A percentile compares a stretch with the other conserved stretches of the same genome.
phyloP scores from a whole-genome alignment of 192 early-diverging fungal genomes.

The Coemansia sp. region DNA sequence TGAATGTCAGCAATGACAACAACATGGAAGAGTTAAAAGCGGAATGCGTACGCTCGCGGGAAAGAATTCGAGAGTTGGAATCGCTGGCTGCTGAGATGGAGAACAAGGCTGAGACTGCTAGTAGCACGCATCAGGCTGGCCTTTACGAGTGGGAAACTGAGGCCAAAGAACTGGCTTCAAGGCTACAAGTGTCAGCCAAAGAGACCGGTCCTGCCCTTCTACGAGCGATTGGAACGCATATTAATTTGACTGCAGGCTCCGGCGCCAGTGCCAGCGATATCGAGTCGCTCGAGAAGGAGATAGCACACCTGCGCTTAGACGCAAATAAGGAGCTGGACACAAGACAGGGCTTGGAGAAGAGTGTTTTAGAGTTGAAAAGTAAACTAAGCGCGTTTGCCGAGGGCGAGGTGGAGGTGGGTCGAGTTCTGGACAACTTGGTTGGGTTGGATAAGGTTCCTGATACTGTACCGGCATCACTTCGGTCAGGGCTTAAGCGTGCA shows the following conservation, averaged over 20 bases:
- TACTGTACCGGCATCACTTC: conserved; percentile 19
- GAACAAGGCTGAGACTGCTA: background rate
- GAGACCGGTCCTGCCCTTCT: conserved; percentile 17
- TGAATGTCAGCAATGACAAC: conserved; percentile 7
- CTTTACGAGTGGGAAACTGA: conserved; percentile 40
- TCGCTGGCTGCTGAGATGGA: conserved; percentile 19
- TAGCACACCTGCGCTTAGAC: conserved; percentile 31
- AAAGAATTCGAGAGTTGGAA: conserved; percentile 29
- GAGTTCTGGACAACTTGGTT: conserved; percentile 19
- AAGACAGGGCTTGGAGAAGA: conserved; percentile 7
- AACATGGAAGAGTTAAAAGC: conserved; percentile 3
- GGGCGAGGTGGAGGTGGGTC: conserved; percentile 11
- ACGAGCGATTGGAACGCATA: conserved; percentile 13
- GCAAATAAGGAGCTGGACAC: conserved; percentile 15
- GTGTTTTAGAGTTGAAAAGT: conserved; percentile 11
- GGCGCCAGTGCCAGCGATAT: background rate
- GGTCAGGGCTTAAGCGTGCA: conserved; percentile 24
- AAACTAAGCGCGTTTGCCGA: conserved; percentile 12
- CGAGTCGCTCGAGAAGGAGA: conserved; percentile 15
- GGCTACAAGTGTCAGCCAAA: conserved; percentile 18
- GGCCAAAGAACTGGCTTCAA: conserved; percentile 24
- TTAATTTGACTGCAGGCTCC: background rate
- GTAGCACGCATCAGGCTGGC: background rate
- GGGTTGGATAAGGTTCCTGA: conserved; percentile 22
- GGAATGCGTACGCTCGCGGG: conserved; percentile 4